Base-by-base conservation (phyloP, 306 rosid genomes). In the Rosa lucieae region DNA sequence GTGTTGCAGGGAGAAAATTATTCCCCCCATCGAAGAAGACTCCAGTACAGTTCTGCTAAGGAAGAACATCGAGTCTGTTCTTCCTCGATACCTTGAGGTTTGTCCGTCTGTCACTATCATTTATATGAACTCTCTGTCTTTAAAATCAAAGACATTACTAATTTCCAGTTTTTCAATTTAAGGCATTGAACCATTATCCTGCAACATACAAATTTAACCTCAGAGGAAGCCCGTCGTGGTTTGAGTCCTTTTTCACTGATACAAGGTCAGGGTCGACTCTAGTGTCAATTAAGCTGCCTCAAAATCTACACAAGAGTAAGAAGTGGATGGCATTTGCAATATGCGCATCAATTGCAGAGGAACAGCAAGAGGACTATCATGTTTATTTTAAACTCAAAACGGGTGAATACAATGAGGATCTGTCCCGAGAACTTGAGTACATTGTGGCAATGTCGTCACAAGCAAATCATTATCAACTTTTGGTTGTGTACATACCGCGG, bases 11-110 rank as follows among this genome's bases (percentile, higher is more conserved):
- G 75, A 47, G 75, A 46, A 6, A 47, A 6, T 12, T 2, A 3
- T 26, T 70, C 59, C 75, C 5, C 10, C 21, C 3, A 35, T 13
- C 1, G n/a, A 37, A 32, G 32, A 73, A 18, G 77, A 14, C 26
- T 37, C 63, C 35, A 52, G 15, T 32, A 32, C 37, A 53, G 9
- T 51, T 52, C 48, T 52, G 66, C 63, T 32, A 48, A 52, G 75
- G 15, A 47, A 8, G 43, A 71, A 48, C 9, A 8, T 71, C 14
- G 43, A 71, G 75, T 71, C 61, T 5, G 43, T 63, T 63, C 44
- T 63, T 63, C 43, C 69, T 5, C 14, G 69, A 63, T 63, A 32
- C 69, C 42, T 63, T 35, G 43, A 29, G 69, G 69, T 63, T 62
- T 62, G 35, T 58, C 32, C 18, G 10, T 21, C 32, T 3, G 3